Base-by-base conservation (phyloP, 331 rosid genomes). In the Malus hybrid region DNA sequence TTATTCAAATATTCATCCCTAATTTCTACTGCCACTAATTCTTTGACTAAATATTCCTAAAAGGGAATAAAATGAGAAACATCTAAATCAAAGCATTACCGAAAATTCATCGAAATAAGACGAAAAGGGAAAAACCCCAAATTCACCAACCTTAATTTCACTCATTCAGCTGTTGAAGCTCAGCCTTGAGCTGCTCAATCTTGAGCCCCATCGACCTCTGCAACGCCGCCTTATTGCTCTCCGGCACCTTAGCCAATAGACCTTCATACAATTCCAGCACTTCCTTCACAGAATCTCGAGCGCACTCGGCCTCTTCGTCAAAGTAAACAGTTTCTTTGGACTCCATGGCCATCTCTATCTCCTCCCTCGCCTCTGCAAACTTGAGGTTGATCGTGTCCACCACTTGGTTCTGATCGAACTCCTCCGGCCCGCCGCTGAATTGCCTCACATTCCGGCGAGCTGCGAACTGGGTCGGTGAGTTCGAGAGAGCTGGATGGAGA, bases 321-420 rank as follows among this genome's bases (percentile, higher is more conserved):
- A 92, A 94, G 81, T 90, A 94, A 2, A 91, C 97, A 1, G 99
- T 92, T n/a, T 94, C 98, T 70, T 87, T 91, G 48, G 98, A 94
- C 46, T 94, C 98, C 96, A 92, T 72, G 2, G 96, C 97, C 91
- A 79, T 86, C 83, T 94, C 96, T 78, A 94, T 92, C 85, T 91
- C 99, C 75, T 94, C 96, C 81, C 97, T 88, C 6, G 99, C 99
- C 76, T 92, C 99, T 12, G 89, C 95, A 46, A 92, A 94, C 85
- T 90, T 94, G 83, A 90, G 96, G 77, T 94, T 90, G 80, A 94
- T 92, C 82, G 68, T 85, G 80, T 94, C 99, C 81, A 92, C 96
- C 84, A 76, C 93, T 72, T 65, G 86, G 77, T 86, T 86, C 80
- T 80, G 84, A 28, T 94, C 97, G 11, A 86, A 65, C 50, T 78